Evolutionary conservation across 1,284 basidiomycete species (phyloP).

Genomic region (Phlebopus sp.): DNA sequence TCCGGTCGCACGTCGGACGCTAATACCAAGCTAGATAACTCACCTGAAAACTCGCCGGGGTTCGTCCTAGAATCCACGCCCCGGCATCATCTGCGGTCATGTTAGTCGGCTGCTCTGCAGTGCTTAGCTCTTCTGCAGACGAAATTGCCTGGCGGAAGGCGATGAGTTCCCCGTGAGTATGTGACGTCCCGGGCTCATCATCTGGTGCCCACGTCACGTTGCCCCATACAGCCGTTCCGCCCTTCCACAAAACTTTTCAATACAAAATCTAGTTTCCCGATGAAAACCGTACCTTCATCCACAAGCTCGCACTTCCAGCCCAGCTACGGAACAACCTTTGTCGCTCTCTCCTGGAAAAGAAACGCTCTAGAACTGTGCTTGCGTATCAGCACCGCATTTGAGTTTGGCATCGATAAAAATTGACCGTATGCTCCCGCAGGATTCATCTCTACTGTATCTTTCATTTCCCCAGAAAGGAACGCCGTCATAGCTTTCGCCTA

Average conservation of each 20-base stretch:
- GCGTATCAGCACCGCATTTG: not conserved
- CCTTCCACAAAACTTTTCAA: conserved; percentile 43
- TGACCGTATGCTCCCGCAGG: conserved; percentile 80
- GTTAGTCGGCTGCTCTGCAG: conserved; percentile 46
- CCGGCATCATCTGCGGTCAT: conserved; percentile 80
- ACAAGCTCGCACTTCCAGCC: conserved; percentile 93
- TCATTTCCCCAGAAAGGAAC: conserved; percentile 93
- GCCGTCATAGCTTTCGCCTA: conserved; percentile 95
- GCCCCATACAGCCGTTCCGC: conserved; percentile 92
- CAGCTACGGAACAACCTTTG: conserved; percentile 92
- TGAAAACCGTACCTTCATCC: conserved; percentile 67
- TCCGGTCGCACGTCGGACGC: conserved; percentile 2
- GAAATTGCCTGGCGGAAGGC: conserved; percentile 57
- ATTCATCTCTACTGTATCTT: conserved; percentile 91
- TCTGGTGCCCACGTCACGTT: conserved; percentile 73
- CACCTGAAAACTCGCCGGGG: conserved; percentile 81
- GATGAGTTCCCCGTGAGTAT: conserved; percentile 82
- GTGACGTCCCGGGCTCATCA: conserved; percentile 58
- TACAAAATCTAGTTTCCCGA: not conserved
- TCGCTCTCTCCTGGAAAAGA: conserved; percentile 90
- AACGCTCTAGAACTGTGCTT: conserved; percentile 67
- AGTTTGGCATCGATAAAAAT: conserved; percentile 9
- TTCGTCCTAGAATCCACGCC: conserved; percentile 83
- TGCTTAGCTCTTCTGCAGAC: not conserved
- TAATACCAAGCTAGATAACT: conserved; percentile 10